Evolutionary conservation across 345 rosid species (phyloP).

Genomic region (Xanthoceras sorbifolium): DNA sequence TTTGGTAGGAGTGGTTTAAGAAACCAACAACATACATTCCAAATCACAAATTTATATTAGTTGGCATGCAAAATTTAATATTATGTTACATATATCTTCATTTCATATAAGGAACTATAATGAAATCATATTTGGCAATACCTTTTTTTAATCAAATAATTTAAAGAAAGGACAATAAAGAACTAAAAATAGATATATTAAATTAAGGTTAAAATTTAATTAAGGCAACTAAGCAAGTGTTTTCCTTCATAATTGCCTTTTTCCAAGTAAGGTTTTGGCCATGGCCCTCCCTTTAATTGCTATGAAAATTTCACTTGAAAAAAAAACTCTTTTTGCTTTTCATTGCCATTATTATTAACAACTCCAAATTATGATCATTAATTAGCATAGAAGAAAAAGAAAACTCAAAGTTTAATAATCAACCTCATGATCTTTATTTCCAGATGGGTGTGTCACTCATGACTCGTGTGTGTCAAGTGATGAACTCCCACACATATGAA

Average conservation of each 20-base stretch:
- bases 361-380: conserved; percentile 7
- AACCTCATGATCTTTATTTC: background rate
- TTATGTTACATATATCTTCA: background rate
- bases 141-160: background rate
- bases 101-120: background rate
- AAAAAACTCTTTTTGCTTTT: conserved; percentile 13
- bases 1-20: conserved; percentile 12
- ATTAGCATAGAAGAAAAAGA: conserved; percentile 5
- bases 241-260: conserved; percentile 15
- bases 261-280: background rate
- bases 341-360: conserved; percentile 19
- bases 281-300: background rate
- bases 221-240: background rate
- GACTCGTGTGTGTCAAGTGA: background rate
- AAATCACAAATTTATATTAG: background rate
- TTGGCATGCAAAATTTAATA: background rate
- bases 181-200: background rate
- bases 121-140: background rate
- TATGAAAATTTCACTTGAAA: background rate
- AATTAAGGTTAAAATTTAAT: conserved; percentile 1
- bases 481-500: conserved; percentile 24
- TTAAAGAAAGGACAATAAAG: background rate
- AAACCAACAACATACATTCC: conserved; percentile 4
- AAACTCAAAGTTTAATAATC: background rate
- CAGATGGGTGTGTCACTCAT: background rate